Conservation (phyloP, 2,329 filamentous ascomycete genomes). For the Peltaster fructicola region DNA sequence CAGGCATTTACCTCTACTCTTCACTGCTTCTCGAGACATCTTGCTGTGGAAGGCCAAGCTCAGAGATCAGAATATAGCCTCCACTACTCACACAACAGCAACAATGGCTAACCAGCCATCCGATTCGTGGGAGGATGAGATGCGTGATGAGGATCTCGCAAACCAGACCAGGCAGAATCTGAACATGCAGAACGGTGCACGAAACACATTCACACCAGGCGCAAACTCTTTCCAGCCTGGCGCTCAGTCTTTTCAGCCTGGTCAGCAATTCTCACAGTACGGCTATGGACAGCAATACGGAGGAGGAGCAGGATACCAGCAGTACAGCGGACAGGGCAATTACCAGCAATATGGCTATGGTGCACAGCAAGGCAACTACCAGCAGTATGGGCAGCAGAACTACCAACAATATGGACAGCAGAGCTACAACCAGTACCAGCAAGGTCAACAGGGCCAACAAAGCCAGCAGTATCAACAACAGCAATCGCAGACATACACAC, state of each 20-base stretch:
- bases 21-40: no score
- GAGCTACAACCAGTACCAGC: conserved; percentile 26
- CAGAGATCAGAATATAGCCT: no score
- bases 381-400: conserved; percentile 25
- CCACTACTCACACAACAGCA: no score
- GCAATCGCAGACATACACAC: conserved; percentile 32
- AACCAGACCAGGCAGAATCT: conserved; percentile 22
- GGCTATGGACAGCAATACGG: conserved; percentile 23
- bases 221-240: conserved; percentile 18
- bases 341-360: conserved; percentile 16
- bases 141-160: conserved; percentile 20
- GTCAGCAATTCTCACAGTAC: conserved; percentile 18
- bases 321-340: conserved; percentile 21
- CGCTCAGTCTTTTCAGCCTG: conserved; percentile 20
- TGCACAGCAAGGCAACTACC: conserved; percentile 8
- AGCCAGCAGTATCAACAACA: conserved; percentile 26
- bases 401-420: conserved; percentile 28
- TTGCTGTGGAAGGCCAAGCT: no score
- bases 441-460: conserved; percentile 27
- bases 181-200: conserved; percentile 14
- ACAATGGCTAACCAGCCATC: conserved; percentile 15
- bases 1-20: no score
- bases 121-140: conserved; percentile 61
- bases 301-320: conserved; percentile 14
- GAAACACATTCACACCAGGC: conserved; percentile 15